These are phyloP conservation scores for Pleurotus tuoliensis DNA, from an alignment of 768 basidiomycete genomes.

Conservation along the genomic window DNA sequence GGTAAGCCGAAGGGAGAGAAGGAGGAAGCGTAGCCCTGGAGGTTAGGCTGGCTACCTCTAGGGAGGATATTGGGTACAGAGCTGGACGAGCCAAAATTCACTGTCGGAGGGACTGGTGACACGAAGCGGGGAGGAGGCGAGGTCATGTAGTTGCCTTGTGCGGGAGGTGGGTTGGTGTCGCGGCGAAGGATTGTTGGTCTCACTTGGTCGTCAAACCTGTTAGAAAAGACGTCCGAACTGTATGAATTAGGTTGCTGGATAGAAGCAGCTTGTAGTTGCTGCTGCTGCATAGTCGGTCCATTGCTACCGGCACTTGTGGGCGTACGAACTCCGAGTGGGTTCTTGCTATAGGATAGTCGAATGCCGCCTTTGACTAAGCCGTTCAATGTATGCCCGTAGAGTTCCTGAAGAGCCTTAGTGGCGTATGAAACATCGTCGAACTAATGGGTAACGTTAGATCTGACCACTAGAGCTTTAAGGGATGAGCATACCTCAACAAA, in stretches of 20 bases:
- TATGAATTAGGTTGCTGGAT: conserved; percentile 5
- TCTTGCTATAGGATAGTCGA: conserved; percentile 95
- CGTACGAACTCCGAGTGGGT: conserved; percentile 90
- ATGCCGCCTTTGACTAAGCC: conserved; percentile 97
- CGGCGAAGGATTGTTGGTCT: conserved; percentile 21
- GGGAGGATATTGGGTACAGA: background rate
- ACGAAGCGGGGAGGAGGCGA: conserved; percentile 46
- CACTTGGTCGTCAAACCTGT: conserved; percentile 11
- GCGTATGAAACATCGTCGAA: conserved; percentile 90
- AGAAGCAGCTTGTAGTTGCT: conserved; percentile 30
- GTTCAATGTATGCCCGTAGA: conserved; percentile 88
- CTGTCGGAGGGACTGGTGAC: conserved; percentile 31
- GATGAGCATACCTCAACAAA: conserved; percentile 80
- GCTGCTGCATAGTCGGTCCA: conserved; percentile 38
- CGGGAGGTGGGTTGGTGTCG: conserved; percentile 17
- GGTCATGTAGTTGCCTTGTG: conserved; percentile 26
- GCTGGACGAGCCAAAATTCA: background rate
- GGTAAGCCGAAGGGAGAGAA: conserved; percentile 3
- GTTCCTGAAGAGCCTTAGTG: conserved; percentile 79
- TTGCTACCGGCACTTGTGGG: conserved; percentile 54
- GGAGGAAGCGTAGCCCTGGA: background rate
- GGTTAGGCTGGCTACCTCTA: conserved; percentile 2
- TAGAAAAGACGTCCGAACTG: conserved; percentile 12
- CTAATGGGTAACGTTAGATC: conserved; percentile 29
- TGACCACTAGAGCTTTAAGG: conserved; percentile 32